Evolutionary conservation across 176 grass and related monocot genomes (phyloP).

Genomic region (Tuctoria greenei): DNA sequence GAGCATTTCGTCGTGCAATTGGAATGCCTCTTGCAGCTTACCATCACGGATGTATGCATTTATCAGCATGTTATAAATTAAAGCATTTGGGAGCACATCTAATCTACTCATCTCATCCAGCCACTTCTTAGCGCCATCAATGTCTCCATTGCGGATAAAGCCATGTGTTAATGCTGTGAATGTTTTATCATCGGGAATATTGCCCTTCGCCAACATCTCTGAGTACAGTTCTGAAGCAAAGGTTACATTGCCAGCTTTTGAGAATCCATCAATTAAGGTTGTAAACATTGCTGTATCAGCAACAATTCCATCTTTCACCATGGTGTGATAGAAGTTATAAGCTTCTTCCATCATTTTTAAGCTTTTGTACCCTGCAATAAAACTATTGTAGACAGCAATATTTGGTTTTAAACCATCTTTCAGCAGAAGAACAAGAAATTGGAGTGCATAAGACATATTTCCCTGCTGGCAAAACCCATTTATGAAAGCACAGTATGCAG

Average conservation of each 20-base stretch:
- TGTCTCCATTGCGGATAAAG: slow-evolving; percentile 65
- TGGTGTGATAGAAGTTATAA: slow-evolving; percentile 53
- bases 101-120: slow-evolving; percentile 74
- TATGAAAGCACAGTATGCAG: slow-evolving; percentile 59
- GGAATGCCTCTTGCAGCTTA: slow-evolving; percentile 75
- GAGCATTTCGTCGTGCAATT: slow-evolving; percentile 88
- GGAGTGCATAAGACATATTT: slow-evolving; percentile 66
- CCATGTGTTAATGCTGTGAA: slow-evolving; percentile 70
- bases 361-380: slow-evolving; percentile 75
- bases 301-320: slow-evolving; percentile 58
- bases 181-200: slow-evolving; percentile 73
- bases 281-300: slow-evolving; percentile 66
- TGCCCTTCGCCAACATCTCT: slow-evolving; percentile 64
- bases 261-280: slow-evolving; percentile 82
- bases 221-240: slow-evolving; percentile 66
- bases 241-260: slow-evolving; percentile 61
- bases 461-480: slow-evolving; percentile 59
- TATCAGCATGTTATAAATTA: slow-evolving; percentile 85
- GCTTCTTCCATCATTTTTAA: slow-evolving; percentile 65
- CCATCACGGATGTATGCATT: slow-evolving; percentile 56
- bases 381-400: slow-evolving; percentile 63
- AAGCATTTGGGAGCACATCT: slow-evolving; percentile 56
- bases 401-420: slow-evolving; percentile 63
- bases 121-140: slow-evolving; percentile 63
- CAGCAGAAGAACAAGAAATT: slow-evolving; percentile 57